phyloP scores from a whole-genome alignment of 306 rosid genomes.

The Pterocarpus macrocarpus region DNA sequence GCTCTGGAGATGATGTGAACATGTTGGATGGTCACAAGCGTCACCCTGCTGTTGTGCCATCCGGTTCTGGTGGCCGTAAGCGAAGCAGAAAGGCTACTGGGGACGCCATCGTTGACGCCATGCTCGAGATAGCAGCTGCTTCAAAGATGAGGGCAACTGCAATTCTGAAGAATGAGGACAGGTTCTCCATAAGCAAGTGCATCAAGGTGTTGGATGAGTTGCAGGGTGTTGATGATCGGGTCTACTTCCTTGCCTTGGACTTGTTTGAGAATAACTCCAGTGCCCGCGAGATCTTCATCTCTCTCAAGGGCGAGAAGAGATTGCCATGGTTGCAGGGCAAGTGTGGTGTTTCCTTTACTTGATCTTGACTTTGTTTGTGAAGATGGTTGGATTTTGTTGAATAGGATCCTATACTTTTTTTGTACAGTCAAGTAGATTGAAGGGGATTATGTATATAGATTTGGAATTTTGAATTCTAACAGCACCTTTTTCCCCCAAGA shows the following conservation, averaged over 20 bases:
- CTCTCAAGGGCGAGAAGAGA: slow-evolving; percentile 73
- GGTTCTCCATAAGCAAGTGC: slow-evolving; percentile 81
- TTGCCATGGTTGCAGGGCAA: slow-evolving; percentile 79
- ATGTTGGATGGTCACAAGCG: slow-evolving; percentile 80
- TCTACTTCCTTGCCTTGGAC: slow-evolving; percentile 81
- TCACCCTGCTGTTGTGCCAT: slow-evolving; percentile 60
- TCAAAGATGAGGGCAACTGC: slow-evolving; percentile 82
- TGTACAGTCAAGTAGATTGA: slow-evolving; percentile 55
- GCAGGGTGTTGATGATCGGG: slow-evolving; percentile 70
- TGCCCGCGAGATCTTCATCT: slow-evolving; percentile 79
- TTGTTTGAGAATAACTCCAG: slow-evolving; percentile 70
- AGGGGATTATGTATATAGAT: slow-evolving; percentile 37
- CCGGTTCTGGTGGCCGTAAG: slow-evolving; percentile 71
- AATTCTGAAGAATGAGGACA: slow-evolving; percentile 81
- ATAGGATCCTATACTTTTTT: slow-evolving; percentile 27
- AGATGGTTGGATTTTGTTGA: slow-evolving; percentile 38
- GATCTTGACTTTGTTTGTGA: slow-evolving; percentile 42
- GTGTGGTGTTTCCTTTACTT: slow-evolving; percentile 61
- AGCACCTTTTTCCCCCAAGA: slow-evolving; percentile 32
- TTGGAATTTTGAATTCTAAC: slow-evolving; percentile 37
- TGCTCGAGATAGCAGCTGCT: slow-evolving; percentile 85
- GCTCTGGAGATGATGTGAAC: slow-evolving; percentile 72
- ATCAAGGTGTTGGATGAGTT: slow-evolving; percentile 83
- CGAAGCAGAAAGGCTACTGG: slow-evolving; percentile 81
- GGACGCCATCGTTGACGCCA: slow-evolving; percentile 85